Percentiles rank a stretch among this genome's conserved stretches.
phyloP scores from a whole-genome alignment of 352 stramenopile species.

The Phytopythium mirpurense region DNA sequence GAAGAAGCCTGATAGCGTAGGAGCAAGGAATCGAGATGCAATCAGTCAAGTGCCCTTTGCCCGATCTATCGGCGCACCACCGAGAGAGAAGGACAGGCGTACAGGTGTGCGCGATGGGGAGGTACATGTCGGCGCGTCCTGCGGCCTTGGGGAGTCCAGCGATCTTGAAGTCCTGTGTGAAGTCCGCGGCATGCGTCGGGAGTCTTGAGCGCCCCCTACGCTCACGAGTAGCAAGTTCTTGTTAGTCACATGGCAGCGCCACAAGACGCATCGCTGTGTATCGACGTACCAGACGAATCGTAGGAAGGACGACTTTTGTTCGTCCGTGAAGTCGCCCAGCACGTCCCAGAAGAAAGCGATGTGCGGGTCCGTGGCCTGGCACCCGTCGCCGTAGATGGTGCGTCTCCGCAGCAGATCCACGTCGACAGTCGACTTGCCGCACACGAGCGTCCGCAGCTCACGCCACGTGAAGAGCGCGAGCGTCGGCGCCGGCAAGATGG shows the following conservation, averaged over 20 bases:
- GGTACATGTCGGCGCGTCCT: slow-evolving; percentile 71
- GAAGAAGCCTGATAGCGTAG: slow-evolving; percentile 59
- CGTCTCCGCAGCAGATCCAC: slow-evolving; percentile 77
- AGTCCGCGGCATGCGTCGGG: slow-evolving; percentile 84
- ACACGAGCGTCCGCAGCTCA: slow-evolving; percentile 87
- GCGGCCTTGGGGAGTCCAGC: slow-evolving; percentile 74
- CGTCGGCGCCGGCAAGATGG: slow-evolving; percentile 77
- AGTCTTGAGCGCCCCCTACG: slow-evolving; percentile 78
- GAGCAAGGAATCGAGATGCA: no score
- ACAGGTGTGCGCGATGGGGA: slow-evolving; percentile 86
- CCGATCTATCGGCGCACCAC: no score
- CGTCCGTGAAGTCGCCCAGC: slow-evolving; percentile 77
- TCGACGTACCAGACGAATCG: slow-evolving; percentile 76
- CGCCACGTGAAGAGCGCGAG: slow-evolving; percentile 85
- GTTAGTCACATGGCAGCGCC: slow-evolving; percentile 1
- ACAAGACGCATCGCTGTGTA: neutral
- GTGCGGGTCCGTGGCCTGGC: slow-evolving; percentile 78
- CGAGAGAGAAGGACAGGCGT: slow-evolving; percentile 7
- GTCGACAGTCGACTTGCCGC: slow-evolving; percentile 86
- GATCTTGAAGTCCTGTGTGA: slow-evolving; percentile 90
- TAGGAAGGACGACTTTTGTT: slow-evolving; percentile 89
- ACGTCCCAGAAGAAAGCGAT: slow-evolving; percentile 91
- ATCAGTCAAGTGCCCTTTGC: no score
- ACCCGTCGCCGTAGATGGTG: slow-evolving; percentile 90
- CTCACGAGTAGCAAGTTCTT: neutral